These are phyloP conservation scores for Camelina sativa DNA, from an alignment of 345 rosid genomes.

Conservation along the genomic window DNA sequence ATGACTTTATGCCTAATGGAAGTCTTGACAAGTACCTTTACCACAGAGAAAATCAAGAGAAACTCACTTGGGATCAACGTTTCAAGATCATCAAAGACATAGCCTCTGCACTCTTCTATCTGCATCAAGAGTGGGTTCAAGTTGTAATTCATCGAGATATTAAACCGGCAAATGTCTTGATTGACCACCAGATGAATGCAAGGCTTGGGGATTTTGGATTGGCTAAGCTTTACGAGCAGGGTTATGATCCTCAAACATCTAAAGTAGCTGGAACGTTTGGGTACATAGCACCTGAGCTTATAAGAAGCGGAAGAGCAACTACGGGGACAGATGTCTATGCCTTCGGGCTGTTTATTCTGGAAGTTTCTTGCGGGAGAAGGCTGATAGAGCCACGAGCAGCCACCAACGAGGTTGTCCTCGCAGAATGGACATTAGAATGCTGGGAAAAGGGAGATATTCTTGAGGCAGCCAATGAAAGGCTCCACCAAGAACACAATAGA, in stretches of 20 bases:
- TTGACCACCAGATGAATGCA: slow-evolving; percentile 47
- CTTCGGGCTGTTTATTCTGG: slow-evolving; percentile 45
- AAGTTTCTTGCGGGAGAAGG: slow-evolving; percentile 52
- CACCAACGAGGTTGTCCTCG: slow-evolving; percentile 59
- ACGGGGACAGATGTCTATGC: slow-evolving; percentile 45
- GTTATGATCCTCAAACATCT: slow-evolving; percentile 41
- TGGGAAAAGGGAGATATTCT: slow-evolving; percentile 33
- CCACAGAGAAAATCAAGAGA: not conserved
- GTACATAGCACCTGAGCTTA: slow-evolving; percentile 50
- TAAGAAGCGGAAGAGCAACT: slow-evolving; percentile 47
- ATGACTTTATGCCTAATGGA: slow-evolving; percentile 55
- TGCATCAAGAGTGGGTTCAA: slow-evolving; percentile 55
- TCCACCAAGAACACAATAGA: not conserved
- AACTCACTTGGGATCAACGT: slow-evolving; percentile 47
- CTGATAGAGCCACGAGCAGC: slow-evolving; percentile 47
- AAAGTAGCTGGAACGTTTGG: slow-evolving; percentile 48
- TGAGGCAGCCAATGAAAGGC: slow-evolving; percentile 9
- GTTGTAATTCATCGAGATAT: slow-evolving; percentile 54
- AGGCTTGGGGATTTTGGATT: slow-evolving; percentile 54
- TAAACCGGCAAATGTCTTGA: slow-evolving; percentile 46
- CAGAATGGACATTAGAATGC: slow-evolving; percentile 13
- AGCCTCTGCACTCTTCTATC: slow-evolving; percentile 46
- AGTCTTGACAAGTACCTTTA: slow-evolving; percentile 53
- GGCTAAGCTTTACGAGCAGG: slow-evolving; percentile 48
- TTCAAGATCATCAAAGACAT: slow-evolving; percentile 48